Base-by-base conservation (phyloP, 257 asterid genomes). In the Jacaranda mimosifolia region DNA sequence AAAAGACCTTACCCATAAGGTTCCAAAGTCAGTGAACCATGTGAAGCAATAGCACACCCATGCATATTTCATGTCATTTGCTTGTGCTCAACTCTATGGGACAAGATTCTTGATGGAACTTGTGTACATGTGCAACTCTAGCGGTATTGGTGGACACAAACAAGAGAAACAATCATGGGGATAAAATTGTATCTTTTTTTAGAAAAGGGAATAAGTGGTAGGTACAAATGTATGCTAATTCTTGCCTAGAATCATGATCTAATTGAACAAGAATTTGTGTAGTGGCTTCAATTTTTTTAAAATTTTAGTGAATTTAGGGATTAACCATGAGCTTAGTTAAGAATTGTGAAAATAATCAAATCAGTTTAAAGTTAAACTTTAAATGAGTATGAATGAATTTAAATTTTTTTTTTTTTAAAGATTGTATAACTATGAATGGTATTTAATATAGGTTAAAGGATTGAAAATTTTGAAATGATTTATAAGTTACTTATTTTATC, bases 41-140 rank as follows among this genome's bases (percentile, higher is more conserved):
- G 32, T 26, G 58, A 67, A 42, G n/a, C 48, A 0, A 64, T n/a
- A 64, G 70, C 19, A 58, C 6, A 36, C 15, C 15, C 7, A 48
- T 9, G 15, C 13, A 9, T 48, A 48, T 48, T 60, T 36, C 48
- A 38, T 35, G 68, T 8, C 43, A n/a, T 39, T 21, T 62, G 3
- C 18, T 35, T 21, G 12, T 62, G 39, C 11, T 5, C 43, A 62
- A 26, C n/a, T 19, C 42, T 9, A 19, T 74, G 51, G 55, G 67
- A 76, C 68, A 66, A 66, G 60, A 67, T 66, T 52, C 59, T 77
- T 55, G 70, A 67, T 77, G 80, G 75, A 68, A 77, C 53, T 68
- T 68, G 75, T 57, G 75, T 76, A 1, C 80, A 76, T 76, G 75
- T 76, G 68, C 73, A 38, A 9, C 14, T 14, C 9, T 15, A 63